phyloP scores from a whole-genome alignment of 352 stramenopile species.

The Phytophthora podocarpi region DNA sequence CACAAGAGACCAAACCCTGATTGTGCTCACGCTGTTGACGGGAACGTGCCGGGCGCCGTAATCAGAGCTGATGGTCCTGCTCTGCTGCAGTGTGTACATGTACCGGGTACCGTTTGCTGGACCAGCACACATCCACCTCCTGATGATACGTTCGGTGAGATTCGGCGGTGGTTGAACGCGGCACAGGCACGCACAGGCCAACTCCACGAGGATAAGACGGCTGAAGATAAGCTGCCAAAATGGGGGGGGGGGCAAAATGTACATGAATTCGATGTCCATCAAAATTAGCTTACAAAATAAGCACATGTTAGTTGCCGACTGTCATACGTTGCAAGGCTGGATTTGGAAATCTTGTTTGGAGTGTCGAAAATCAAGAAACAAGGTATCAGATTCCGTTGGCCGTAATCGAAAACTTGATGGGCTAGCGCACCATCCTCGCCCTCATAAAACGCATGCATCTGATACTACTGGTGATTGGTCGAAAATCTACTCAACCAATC shows the following conservation, averaged over 20 bases:
- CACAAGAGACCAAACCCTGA: no score
- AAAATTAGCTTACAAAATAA: no score
- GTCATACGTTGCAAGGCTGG: slow-evolving; percentile 9
- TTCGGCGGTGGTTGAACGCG: slow-evolving; percentile 25
- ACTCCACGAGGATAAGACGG: slow-evolving; percentile 8
- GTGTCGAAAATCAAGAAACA: slow-evolving; percentile 10
- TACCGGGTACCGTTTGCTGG: no score
- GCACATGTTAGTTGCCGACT: no score
- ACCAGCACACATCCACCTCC: slow-evolving; percentile 11
- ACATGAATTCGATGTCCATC: background rate
- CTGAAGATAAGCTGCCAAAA: no score
- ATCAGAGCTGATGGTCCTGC: slow-evolving; percentile 19
- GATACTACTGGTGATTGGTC: background rate
- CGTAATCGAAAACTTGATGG: slow-evolving; percentile 18
- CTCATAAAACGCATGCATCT: background rate
- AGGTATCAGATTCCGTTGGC: background rate
- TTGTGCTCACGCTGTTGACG: background rate
- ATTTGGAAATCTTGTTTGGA: slow-evolving; percentile 19
- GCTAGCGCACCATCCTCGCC: background rate
- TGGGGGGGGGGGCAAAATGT: no score
- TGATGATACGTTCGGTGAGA: slow-evolving; percentile 16
- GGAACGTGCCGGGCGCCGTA: slow-evolving; percentile 1
- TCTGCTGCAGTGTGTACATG: no score
- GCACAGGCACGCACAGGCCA: slow-evolving; percentile 18
- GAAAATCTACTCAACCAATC: background rate